phyloP scores from a whole-genome alignment of 2,329 filamentous ascomycete genomes.

The Colletotrichum incanum region DNA sequence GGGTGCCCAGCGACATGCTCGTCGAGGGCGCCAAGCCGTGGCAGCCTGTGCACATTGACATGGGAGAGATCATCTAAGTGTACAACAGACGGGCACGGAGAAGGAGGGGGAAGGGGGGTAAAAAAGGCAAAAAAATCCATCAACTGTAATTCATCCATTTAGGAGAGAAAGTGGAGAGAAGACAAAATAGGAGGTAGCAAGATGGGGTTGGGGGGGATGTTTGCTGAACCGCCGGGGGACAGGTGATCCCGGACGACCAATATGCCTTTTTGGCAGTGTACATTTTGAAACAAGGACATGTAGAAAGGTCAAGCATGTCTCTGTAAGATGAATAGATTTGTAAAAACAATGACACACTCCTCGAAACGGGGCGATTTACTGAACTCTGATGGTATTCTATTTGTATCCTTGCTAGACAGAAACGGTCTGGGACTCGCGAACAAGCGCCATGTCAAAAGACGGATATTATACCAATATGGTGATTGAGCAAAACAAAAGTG shows the following conservation, averaged over 20 bases:
- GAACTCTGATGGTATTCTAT: not conserved
- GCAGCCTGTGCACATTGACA: constrained; percentile 79
- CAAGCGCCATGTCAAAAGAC: too few species aligned
- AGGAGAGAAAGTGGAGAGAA: not conserved
- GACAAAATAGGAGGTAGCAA: not conserved
- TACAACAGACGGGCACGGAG: not conserved
- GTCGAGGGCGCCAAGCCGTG: constrained; percentile 73
- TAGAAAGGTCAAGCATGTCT: constrained; percentile 39
- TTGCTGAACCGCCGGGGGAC: constrained; percentile 6
- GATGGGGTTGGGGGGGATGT: not conserved
- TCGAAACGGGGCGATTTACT: constrained; percentile 28
- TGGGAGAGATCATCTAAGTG: constrained; percentile 76
- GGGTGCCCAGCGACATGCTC: constrained; percentile 80
- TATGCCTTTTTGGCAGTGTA: constrained; percentile 42
- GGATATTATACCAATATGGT: too few species aligned
- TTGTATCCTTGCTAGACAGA: too few species aligned
- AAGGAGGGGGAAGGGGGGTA: too few species aligned
- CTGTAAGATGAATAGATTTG: constrained; percentile 58
- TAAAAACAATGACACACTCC: constrained; percentile 51
- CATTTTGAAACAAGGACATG: constrained; percentile 41
- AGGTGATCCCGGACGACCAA: constrained; percentile 16
- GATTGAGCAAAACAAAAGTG: not conserved
- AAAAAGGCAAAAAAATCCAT: constrained; percentile 21
- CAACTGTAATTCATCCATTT: constrained; percentile 29
- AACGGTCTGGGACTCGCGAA: too few species aligned